phyloP scores from a whole-genome alignment of 257 asterid genomes.

The Scutellaria barbata region DNA sequence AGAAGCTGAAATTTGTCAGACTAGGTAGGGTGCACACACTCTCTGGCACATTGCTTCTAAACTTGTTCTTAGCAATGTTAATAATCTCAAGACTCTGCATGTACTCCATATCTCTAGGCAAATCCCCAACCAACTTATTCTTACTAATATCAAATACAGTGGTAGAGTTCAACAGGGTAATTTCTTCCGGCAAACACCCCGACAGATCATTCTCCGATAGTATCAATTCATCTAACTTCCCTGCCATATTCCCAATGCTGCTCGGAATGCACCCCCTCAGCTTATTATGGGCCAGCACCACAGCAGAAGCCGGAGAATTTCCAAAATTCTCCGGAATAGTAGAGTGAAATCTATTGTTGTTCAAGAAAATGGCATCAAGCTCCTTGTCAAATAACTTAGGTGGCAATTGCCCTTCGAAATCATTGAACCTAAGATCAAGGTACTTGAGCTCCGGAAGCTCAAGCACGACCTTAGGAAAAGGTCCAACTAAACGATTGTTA shows the following conservation, averaged over 20 bases:
- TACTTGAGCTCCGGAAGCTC: constrained; percentile 60
- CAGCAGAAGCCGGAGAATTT: constrained; percentile 60
- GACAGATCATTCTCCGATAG: constrained; percentile 49
- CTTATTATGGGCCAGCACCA: constrained; percentile 56
- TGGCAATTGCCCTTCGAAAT: constrained; percentile 83
- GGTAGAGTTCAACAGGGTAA: constrained; percentile 47
- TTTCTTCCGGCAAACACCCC: constrained; percentile 65
- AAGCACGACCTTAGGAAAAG: constrained; percentile 67
- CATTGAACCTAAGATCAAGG: constrained; percentile 80
- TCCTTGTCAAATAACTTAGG: constrained; percentile 49
- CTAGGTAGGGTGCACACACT: constrained; percentile 50
- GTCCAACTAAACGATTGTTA: constrained; percentile 88
- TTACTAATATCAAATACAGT: constrained; percentile 48
- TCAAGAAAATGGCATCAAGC: constrained; percentile 62
- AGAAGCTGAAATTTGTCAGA: constrained; percentile 50
- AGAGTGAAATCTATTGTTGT: constrained; percentile 56
- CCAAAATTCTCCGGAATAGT: constrained; percentile 61
- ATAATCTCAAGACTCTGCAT: constrained; percentile 52
- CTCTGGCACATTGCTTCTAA: constrained; percentile 53
- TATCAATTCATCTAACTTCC: constrained; percentile 51
- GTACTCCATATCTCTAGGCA: constrained; percentile 52
- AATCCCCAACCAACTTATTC: constrained; percentile 52
- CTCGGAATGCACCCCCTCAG: constrained; percentile 61
- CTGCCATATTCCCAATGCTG: constrained; percentile 59
- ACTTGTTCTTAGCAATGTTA: constrained; percentile 46